These are phyloP conservation scores for Ophiostoma populinum DNA, from an alignment of 2,329 filamentous ascomycete genomes.

Conservation along the genomic window DNA sequence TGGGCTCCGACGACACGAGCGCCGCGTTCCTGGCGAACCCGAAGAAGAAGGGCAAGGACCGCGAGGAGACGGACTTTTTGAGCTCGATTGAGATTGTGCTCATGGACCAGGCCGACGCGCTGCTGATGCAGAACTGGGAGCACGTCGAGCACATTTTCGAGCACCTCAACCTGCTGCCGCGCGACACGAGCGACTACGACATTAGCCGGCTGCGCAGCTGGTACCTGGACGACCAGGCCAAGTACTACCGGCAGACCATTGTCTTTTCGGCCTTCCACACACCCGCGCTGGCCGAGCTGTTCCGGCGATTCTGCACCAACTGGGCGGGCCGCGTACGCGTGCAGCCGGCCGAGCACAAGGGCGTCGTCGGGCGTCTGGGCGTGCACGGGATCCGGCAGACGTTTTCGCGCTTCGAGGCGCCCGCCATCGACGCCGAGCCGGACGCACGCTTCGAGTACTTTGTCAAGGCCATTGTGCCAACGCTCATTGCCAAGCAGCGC, in stretches of 20 bases:
- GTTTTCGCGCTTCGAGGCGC: conserved; percentile 69
- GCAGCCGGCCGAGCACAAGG: conserved; percentile 43
- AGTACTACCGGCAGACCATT: conserved; percentile 70
- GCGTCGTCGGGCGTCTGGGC: conserved; percentile 56
- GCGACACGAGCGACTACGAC: conserved; percentile 80
- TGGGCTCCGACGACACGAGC: conserved; percentile 53
- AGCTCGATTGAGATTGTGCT: conserved; percentile 85
- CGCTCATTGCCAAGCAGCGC: conserved; percentile 50
- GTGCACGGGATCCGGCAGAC: conserved; percentile 59
- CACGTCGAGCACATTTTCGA: conserved; percentile 85
- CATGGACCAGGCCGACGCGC: conserved; percentile 79
- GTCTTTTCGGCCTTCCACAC: conserved; percentile 70
- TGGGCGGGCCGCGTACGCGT: conserved; percentile 64
- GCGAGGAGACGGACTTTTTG: conserved; percentile 72
- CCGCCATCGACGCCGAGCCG: conserved; percentile 56
- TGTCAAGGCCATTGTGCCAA: conserved; percentile 60
- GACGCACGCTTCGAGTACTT: conserved; percentile 88
- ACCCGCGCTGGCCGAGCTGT: conserved; percentile 69
- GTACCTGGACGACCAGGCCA: conserved; percentile 82
- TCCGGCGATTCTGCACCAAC: conserved; percentile 62
- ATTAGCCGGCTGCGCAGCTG: conserved; percentile 78
- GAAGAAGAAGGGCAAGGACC: conserved; percentile 24
- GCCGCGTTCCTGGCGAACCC: conserved; percentile 25
- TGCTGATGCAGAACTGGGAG: conserved; percentile 98
- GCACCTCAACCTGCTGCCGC: conserved; percentile 79